Evolutionary conservation across 371 early-diverging fungal genomes (phyloP), one percentile per base, ranked within the genome.

Genomic region (Mucor piriformis): DNA sequence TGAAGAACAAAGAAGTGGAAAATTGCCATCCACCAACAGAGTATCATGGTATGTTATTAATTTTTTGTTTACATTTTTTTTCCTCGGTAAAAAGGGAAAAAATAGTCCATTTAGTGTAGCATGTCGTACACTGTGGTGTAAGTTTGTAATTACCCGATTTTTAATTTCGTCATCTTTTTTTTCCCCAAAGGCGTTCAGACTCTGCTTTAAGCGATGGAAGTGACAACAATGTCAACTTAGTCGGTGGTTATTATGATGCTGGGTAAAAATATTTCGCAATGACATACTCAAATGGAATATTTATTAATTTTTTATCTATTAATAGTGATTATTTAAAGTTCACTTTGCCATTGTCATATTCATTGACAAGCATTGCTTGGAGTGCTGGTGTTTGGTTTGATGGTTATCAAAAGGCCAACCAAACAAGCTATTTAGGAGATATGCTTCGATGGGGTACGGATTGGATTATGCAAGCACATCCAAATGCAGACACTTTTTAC

Each of bases 371-470:
- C 29, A 61, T 83, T 18, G 70, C 84, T 27, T 88, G 87, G 86
- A 82, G 87, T 6, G 87, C 72, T 3, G 44, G 77, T 38, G 74
- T 78, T 63, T 88, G 76, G 71, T 82, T 64, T 63, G 71, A 84
- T 10, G 87, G 86, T 16, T 86, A 84, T 51, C 66, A 70, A 49
- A 70, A 74, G 44, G 82, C 87, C 12, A 67, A 75, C 18, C 81
- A 87, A 60, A 69, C 72, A 1, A 33, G 42, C 1, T 74, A 84
- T 37, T 63, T 88, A 3, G 51, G 64, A 16, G 74, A 77, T 32
- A 85, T 76, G 75, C 40, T 88, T 10, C 77, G 76, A 54, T 88
- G 86, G 87, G 88, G 88, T 18, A 81, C 77, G 32, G 87, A 88
- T 48, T 86, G 86, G 85, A 21, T 57, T 60, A 75, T 63, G 64